A percentile compares a stretch with the other conserved stretches of the same genome.
phyloP scores from a whole-genome alignment of 257 asterid species.

The Scutellaria galericulata region DNA sequence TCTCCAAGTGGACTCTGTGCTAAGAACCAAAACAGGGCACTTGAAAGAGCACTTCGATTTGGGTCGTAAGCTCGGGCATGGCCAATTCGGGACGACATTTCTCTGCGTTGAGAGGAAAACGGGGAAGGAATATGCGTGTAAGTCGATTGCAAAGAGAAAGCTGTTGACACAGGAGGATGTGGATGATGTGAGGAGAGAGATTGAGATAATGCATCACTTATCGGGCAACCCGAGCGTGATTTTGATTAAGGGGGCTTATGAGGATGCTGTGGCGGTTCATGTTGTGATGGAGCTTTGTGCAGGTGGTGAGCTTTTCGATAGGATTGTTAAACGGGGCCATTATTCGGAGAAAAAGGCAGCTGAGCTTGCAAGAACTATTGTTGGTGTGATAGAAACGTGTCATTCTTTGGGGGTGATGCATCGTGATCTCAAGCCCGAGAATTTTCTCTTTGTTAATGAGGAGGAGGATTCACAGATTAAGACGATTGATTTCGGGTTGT shows the following conservation, averaged over 20 bases:
- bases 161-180: conserved; percentile 68
- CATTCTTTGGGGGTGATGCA: conserved; percentile 94
- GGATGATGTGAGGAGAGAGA: conserved; percentile 89
- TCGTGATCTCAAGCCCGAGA: conserved; percentile 88
- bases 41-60: conserved; percentile 63
- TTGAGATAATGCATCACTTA: conserved; percentile 90
- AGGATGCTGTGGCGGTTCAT: conserved; percentile 81
- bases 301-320: conserved; percentile 91
- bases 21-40: conserved; percentile 69
- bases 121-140: conserved; percentile 76
- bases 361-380: conserved; percentile 79
- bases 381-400: conserved; percentile 79
- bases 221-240: conserved; percentile 71
- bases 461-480: conserved; percentile 72
- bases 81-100: conserved; percentile 84
- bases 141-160: conserved; percentile 79
- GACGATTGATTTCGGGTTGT: conserved; percentile 84
- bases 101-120: conserved; percentile 64
- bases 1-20: conserved; percentile 72
- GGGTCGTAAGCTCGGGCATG: conserved; percentile 80
- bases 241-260: conserved; percentile 75
- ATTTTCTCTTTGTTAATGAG: conserved; percentile 65
- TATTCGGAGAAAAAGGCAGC: conserved; percentile 89
- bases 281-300: conserved; percentile 85
- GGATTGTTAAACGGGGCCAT: conserved; percentile 83